A percentile compares a stretch with the other conserved stretches of the same genome.
These are phyloP conservation scores for Protomyces arabidopsidicola DNA, from an alignment of 1,139 yeast species.

Conservation along the genomic window DNA sequence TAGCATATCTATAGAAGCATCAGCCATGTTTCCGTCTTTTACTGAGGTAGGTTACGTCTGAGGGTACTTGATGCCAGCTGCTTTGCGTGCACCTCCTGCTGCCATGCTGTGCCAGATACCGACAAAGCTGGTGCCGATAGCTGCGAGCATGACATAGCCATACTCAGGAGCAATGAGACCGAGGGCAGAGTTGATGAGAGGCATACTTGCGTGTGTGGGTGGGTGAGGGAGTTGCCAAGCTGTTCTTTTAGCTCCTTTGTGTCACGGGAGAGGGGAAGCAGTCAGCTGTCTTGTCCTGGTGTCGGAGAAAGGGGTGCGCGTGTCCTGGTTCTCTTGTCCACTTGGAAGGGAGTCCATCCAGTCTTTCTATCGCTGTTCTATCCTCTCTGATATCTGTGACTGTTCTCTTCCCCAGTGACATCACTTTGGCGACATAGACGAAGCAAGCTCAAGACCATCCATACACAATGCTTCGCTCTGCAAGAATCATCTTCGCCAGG, in stretches of 20 bases:
- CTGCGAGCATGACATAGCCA: conserved; percentile 23
- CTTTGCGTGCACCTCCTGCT: conserved; percentile 6
- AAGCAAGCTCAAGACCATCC: background rate
- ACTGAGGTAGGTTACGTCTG: background rate
- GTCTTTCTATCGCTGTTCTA: background rate
- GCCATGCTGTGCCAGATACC: conserved; percentile 18
- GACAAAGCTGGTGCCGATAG: conserved; percentile 22
- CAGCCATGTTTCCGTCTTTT: background rate
- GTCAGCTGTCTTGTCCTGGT: too few relatives aligned
- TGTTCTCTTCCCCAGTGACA: background rate
- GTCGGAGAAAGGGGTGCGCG: too few relatives aligned
- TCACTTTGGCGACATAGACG: background rate
- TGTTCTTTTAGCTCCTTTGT: too few relatives aligned
- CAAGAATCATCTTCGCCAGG: background rate
- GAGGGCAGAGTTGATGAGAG: conserved; percentile 20
- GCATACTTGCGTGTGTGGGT: background rate
- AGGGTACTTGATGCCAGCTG: conserved; percentile 18
- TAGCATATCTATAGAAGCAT: background rate
- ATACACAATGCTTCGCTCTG: background rate
- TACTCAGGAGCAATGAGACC: conserved; percentile 23
- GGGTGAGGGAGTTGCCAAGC: background rate
- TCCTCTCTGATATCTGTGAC: background rate
- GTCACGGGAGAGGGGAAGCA: too few relatives aligned
- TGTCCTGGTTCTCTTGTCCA: too few relatives aligned
- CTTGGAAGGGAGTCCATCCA: too few relatives aligned